Conservation (phyloP, 441 rosid genomes). For the Eutrema salsugineum region DNA sequence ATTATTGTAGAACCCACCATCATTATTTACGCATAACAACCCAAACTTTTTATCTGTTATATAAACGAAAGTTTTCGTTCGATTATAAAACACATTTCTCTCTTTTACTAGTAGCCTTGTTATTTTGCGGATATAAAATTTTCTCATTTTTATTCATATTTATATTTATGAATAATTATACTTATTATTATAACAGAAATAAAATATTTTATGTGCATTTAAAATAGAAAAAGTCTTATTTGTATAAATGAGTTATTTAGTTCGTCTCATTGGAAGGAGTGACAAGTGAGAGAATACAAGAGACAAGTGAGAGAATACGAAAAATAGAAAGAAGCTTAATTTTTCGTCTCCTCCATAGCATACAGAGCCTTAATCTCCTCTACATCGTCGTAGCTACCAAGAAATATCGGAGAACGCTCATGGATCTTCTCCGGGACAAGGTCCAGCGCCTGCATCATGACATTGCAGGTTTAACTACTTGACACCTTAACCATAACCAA, state of each 20-base stretch:
- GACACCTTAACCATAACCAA: neutral
- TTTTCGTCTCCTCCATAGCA: conserved; percentile 49
- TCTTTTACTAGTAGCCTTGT: too few species aligned
- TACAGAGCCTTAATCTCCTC: conserved; percentile 92
- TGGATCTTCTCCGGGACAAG: conserved; percentile 74
- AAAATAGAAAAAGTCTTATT: neutral
- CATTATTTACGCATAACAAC: too few species aligned
- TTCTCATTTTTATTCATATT: too few species aligned
- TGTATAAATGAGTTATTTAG: conserved; percentile 13
- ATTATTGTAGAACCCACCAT: too few species aligned
- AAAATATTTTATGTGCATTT: neutral
- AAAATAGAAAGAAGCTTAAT: conserved; percentile 14
- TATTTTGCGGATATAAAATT: too few species aligned
- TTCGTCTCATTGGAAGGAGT: conserved; percentile 17
- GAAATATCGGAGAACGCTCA: conserved; percentile 89
- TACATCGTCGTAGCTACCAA: conserved; percentile 92
- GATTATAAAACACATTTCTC: too few species aligned
- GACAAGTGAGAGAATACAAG: neutral
- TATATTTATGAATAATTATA: too few species aligned
- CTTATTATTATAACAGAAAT: neutral
- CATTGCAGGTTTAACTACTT: neutral
- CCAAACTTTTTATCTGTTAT: too few species aligned
- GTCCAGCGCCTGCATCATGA: conserved; percentile 74
- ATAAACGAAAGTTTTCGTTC: too few species aligned
- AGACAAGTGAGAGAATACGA: neutral